Base-by-base conservation (phyloP, 371 early-diverging fungal species). In the Zancudomyces culisetae region DNA sequence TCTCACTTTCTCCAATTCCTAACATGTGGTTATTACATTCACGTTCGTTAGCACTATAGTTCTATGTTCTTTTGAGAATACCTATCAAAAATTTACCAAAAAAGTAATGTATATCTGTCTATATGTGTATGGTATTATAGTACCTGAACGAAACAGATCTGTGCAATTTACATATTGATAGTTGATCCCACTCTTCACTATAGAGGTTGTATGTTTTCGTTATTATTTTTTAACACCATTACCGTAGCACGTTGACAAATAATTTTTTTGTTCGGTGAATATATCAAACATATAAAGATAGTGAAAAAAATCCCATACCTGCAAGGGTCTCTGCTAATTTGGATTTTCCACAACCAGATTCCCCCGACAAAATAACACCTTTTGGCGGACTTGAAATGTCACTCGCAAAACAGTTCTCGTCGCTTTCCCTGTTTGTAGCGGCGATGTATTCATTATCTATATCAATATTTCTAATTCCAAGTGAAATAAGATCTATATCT, bases 81-180 rank as follows among this genome's bases (percentile, higher is more conserved):
- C n/a, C n/a, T n/a, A n/a, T n/a, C n/a, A n/a, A n/a, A n/a, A n/a
- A n/a, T n/a, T n/a, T n/a, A n/a, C n/a, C n/a, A n/a, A n/a, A n/a
- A n/a, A n/a, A n/a, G n/a, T n/a, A n/a, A 45, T 45, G 15, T 45
- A 45, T 28, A 45, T 45, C 26, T 45, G 6, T 28, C 15, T 27
- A 10, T 45, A 10, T 45, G 6, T 27, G 8, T 49, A 12, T 21
- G 39, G 18, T 43, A 51, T 51, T 10, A 8, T 43, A 26, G 40
- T 67, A 77, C 81, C 76, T 54, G 74, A 63, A 55, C 72, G 70
- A 53, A 83, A 85, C 6, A 85, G 61, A 55, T 85, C 82, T 12
- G 85, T 75, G 45, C 80, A 75, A 54, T 78, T 79, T 30, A 85
- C 52, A 22, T 75, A 35, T 18, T 64, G 63, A 51, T 70, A 80